Evolutionary conservation across 1,284 basidiomycete genomes (phyloP).

Genomic region (Sporisorium sorghi): DNA sequence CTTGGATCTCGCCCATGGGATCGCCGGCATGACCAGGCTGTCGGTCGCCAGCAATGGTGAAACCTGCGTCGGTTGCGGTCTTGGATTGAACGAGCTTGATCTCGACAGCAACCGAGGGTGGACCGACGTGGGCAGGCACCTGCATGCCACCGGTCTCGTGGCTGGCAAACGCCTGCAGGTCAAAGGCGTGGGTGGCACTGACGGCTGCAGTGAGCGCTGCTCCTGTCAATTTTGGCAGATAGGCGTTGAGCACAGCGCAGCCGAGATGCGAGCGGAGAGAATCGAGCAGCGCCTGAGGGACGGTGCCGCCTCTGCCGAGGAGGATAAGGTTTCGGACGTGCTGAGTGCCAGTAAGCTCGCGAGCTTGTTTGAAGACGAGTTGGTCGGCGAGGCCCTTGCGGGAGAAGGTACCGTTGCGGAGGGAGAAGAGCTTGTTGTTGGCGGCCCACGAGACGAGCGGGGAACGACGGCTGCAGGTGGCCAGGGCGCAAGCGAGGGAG

Average conservation of each 20-base stretch:
- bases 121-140: slow-evolving; percentile 61
- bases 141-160: slow-evolving; percentile 48
- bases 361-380: slow-evolving; percentile 38
- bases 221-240: slow-evolving; percentile 34
- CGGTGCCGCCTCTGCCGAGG: slow-evolving; percentile 34
- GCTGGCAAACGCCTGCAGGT: slow-evolving; percentile 65
- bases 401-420: slow-evolving; percentile 58
- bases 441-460: slow-evolving; percentile 31
- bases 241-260: slow-evolving; percentile 62
- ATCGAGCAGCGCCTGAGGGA: slow-evolving; percentile 61
- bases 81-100: slow-evolving; percentile 61
- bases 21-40: slow-evolving; percentile 37
- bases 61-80: slow-evolving; percentile 24
- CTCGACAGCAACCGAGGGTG: slow-evolving; percentile 62
- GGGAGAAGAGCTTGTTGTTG: slow-evolving; percentile 51
- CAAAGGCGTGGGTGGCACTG: slow-evolving; percentile 58
- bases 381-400: slow-evolving; percentile 44
- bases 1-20: slow-evolving; percentile 56
- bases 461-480: slow-evolving; percentile 27
- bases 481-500: slow-evolving; percentile 48
- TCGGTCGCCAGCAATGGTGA: slow-evolving; percentile 42
- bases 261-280: slow-evolving; percentile 60
- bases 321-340: slow-evolving; percentile 45
- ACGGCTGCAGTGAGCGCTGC: slow-evolving; percentile 52
- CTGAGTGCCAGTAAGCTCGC: slow-evolving; percentile 29